Percentiles rank a stretch among this genome's conserved stretches.
Conservation (phyloP, 2,329 filamentous ascomycete species). For the Beauveria varroae region DNA sequence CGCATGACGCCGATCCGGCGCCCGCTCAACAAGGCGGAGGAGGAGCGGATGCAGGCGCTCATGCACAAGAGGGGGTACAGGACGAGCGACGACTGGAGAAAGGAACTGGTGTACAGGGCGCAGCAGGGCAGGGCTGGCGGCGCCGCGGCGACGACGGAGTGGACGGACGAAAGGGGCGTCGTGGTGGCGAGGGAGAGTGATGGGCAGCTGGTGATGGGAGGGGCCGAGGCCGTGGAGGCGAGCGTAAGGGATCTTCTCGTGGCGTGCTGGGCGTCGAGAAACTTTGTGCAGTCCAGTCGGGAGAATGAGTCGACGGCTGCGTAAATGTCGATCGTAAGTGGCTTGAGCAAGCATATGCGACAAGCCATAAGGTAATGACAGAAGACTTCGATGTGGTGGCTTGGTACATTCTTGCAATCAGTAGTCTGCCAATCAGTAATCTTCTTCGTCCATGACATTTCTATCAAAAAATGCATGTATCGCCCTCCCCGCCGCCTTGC, state of each 20-base stretch:
- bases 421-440: constrained; percentile 9
- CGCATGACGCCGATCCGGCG: constrained; percentile 1
- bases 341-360: too few relatives aligned
- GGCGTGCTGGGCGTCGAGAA: constrained; percentile 3
- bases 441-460: constrained; percentile 48
- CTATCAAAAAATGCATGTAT: constrained; percentile 75
- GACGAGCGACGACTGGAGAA: constrained; percentile 5
- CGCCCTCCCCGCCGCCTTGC: constrained; percentile 66
- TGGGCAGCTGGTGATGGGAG: background rate
- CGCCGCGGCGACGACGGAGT: background rate
- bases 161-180: background rate
- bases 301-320: background rate
- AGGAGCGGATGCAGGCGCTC: background rate
- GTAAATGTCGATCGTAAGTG: too few relatives aligned
- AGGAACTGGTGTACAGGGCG: constrained; percentile 4
- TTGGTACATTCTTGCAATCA: background rate
- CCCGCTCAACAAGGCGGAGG: background rate
- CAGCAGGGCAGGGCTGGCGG: background rate
- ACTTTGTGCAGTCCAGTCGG: background rate
- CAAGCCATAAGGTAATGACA: too few relatives aligned
- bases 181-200: constrained; percentile 1
- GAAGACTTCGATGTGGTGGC: too few relatives aligned
- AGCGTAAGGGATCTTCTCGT: background rate
- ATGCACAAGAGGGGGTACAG: constrained; percentile 2
- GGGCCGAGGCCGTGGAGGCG: background rate